Evolutionary conservation across 1,139 yeast species (phyloP).

Genomic region (Torulaspora globosa): DNA sequence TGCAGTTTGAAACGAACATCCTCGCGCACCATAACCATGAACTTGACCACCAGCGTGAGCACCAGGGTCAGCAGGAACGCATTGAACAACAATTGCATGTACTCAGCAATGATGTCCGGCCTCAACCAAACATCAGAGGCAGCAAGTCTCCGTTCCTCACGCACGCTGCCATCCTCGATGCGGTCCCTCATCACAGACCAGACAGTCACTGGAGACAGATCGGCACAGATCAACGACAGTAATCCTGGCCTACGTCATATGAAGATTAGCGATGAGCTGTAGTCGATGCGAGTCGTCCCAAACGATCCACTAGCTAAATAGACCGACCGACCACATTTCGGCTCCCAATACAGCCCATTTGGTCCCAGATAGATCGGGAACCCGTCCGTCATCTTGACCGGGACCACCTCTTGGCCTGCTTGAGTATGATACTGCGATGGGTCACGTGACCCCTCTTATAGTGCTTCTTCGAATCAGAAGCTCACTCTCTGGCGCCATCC

Average conservation of each 20-base stretch:
- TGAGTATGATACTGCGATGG: too few relatives aligned
- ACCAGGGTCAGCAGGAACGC: conserved; percentile 44
- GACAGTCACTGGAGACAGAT: background rate
- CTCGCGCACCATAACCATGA: conserved; percentile 45
- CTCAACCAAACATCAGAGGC: conserved; percentile 2
- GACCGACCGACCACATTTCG: too few relatives aligned
- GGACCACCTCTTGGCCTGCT: too few relatives aligned
- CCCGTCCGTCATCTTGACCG: too few relatives aligned
- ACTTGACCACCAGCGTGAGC: conserved; percentile 42
- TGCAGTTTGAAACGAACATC: conserved; percentile 52
- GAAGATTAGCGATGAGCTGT: too few relatives aligned
- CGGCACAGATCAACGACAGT: background rate
- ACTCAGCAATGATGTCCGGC: conserved; percentile 28
- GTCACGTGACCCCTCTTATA: too few relatives aligned
- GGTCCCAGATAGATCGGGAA: too few relatives aligned
- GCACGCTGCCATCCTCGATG: conserved; percentile 1
- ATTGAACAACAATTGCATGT: conserved; percentile 52
- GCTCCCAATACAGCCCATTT: too few relatives aligned
- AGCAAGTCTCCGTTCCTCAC: background rate
- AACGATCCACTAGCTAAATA: too few relatives aligned
- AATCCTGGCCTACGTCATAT: background rate
- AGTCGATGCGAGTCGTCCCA: too few relatives aligned
- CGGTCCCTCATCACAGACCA: background rate
- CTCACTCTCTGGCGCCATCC: too few relatives aligned
- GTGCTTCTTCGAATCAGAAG: too few relatives aligned